Evolutionary conservation across 179 eudicot genomes (phyloP).

Genomic region (Amaranthus tricolor): DNA sequence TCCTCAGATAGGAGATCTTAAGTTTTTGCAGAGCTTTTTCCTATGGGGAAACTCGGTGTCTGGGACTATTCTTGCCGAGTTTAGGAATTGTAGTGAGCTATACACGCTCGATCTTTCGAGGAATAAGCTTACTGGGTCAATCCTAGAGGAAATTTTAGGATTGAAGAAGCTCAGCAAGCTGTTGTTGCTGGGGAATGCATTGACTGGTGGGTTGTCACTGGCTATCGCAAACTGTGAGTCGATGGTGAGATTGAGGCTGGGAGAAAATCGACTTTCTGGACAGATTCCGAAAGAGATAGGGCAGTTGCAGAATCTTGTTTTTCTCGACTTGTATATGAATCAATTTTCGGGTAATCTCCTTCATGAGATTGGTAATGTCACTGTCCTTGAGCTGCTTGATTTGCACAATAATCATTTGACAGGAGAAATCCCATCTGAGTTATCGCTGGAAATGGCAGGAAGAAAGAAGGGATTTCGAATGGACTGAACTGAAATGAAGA

Average conservation of each 20-base stretch:
- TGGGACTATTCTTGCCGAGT: constrained; percentile 62
- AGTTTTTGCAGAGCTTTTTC: too few relatives aligned
- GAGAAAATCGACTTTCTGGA: constrained; percentile 76
- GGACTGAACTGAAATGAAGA: too few relatives aligned
- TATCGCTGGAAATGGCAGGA: too few relatives aligned
- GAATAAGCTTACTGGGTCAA: constrained; percentile 71
- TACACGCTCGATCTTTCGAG: constrained; percentile 70
- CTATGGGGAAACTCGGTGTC: constrained; percentile 81
- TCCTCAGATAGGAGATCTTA: too few relatives aligned
- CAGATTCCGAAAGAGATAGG: constrained; percentile 79
- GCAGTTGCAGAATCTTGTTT: constrained; percentile 68
- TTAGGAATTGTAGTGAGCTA: constrained; percentile 69
- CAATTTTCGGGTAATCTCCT: too few relatives aligned
- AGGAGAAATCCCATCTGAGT: too few relatives aligned
- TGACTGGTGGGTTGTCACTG: constrained; percentile 54
- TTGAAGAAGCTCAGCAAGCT: too few relatives aligned
- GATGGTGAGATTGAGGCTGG: constrained; percentile 72
- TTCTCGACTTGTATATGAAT: too few relatives aligned
- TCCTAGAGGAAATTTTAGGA: constrained; percentile 72
- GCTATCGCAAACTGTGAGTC: constrained; percentile 72
- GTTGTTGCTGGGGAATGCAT: constrained; percentile 62
- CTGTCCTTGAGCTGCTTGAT: too few relatives aligned
- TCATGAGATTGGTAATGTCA: too few relatives aligned
- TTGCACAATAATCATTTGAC: too few relatives aligned
- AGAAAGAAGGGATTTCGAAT: too few relatives aligned